Conservation (phyloP, 495 filamentous ascomycete genomes). For the Amphirosellinia nigrospora region DNA sequence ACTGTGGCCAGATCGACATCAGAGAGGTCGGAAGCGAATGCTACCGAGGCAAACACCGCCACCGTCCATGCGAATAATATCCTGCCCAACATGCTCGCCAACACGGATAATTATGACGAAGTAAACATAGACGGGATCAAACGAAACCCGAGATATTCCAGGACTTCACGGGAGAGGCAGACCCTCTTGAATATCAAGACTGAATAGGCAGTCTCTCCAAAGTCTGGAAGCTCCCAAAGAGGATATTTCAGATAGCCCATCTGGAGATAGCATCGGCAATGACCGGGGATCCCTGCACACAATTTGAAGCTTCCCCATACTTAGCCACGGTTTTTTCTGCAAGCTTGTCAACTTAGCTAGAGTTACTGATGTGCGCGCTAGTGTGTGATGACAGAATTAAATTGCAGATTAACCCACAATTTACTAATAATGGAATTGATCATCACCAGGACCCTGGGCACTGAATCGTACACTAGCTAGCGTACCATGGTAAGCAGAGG, state of each 20-base stretch:
- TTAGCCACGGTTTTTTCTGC: background rate
- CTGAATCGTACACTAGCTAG: background rate
- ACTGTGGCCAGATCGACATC: background rate
- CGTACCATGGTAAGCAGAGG: background rate
- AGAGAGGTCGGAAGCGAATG: conserved; percentile 9
- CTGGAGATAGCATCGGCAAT: background rate
- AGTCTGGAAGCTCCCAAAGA: background rate
- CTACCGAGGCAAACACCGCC: conserved; percentile 6
- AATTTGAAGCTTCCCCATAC: conserved; percentile 6
- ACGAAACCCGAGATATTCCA: background rate
- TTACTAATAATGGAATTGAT: background rate
- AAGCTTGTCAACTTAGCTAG: background rate
- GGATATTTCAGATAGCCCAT: background rate
- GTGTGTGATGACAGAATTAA: background rate
- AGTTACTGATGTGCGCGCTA: background rate
- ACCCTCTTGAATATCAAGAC: background rate
- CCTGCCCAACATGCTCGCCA: conserved; percentile 7
- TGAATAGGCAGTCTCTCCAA: background rate
- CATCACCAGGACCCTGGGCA: background rate
- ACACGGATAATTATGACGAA: background rate
- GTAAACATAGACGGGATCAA: background rate
- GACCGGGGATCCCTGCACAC: background rate
- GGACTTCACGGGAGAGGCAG: background rate
- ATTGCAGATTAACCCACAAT: background rate
- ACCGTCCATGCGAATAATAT: background rate